phyloP scores from a whole-genome alignment of 2,329 filamentous ascomycete genomes.

The Arthroderma sp. region DNA sequence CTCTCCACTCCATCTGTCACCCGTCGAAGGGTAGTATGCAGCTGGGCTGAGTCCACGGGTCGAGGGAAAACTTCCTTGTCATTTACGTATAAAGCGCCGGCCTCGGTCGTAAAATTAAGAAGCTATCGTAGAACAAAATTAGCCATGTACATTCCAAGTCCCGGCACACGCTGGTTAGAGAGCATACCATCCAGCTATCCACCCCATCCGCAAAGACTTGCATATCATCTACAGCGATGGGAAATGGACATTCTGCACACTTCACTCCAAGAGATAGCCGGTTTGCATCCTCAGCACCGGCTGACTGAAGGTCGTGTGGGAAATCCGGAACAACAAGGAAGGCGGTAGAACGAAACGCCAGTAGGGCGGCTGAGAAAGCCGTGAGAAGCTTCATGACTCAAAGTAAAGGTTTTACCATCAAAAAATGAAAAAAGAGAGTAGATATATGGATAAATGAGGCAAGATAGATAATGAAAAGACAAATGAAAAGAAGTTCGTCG shows the following conservation, averaged over 20 bases:
- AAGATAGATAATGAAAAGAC: too few species aligned
- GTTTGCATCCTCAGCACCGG: constrained; percentile 15
- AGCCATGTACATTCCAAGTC: neutral
- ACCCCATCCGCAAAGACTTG: constrained; percentile 22
- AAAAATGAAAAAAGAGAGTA: too few species aligned
- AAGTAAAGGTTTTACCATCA: too few species aligned
- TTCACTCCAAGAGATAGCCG: constrained; percentile 20
- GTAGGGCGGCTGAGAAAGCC: constrained; percentile 12
- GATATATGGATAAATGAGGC: too few species aligned
- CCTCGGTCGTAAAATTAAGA: constrained; percentile 25
- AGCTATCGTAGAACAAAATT: constrained; percentile 14
- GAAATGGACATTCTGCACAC: constrained; percentile 29
- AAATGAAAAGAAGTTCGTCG: too few species aligned
- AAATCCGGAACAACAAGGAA: constrained; percentile 25
- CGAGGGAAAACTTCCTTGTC: constrained; percentile 28
- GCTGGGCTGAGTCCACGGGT: constrained; percentile 14
- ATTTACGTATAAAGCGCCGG: constrained; percentile 25
- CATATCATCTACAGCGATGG: constrained; percentile 18
- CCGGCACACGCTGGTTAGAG: neutral
- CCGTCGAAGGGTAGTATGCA: constrained; percentile 23
- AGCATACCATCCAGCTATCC: constrained; percentile 25
- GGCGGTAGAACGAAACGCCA: constrained; percentile 24
- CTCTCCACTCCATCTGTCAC: constrained; percentile 24
- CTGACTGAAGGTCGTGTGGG: neutral
- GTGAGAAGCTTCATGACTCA: too few species aligned